Evolutionary conservation across 2,329 filamentous ascomycete genomes (phyloP).

Genomic region (Didymosphaeria variabile): DNA sequence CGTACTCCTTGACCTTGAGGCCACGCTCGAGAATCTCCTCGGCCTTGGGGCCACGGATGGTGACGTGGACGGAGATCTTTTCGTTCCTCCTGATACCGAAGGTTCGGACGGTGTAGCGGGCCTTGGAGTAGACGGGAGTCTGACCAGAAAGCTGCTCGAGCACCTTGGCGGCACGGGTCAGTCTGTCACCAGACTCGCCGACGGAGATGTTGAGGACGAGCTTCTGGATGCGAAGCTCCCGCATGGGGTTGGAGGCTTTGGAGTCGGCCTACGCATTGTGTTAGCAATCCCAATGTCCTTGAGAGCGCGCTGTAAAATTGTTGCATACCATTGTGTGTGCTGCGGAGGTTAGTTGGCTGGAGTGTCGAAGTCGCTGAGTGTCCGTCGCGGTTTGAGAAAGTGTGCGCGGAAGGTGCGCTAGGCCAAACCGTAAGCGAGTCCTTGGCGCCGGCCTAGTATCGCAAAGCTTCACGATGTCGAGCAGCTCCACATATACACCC

Average conservation of each 20-base stretch:
- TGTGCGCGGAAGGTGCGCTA: conserved; percentile 31
- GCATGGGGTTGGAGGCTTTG: conserved; percentile 97
- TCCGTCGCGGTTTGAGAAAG: conserved; percentile 32
- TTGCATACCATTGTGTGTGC: conserved; percentile 51
- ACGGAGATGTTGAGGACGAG: conserved; percentile 99
- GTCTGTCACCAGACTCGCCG: conserved; percentile 99
- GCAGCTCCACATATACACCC: conserved; percentile 36
- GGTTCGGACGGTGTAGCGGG: conserved; percentile 99
- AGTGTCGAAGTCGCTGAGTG: conserved; percentile 40
- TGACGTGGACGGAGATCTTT: conserved; percentile 96
- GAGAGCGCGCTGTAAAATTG: not conserved
- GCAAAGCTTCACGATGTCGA: conserved; percentile 32
- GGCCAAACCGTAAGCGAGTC: conserved; percentile 20
- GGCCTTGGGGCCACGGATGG: conserved; percentile 97
- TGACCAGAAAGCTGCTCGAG: conserved; percentile 99
- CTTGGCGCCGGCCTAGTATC: conserved; percentile 20
- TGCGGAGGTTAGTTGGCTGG: conserved; percentile 49
- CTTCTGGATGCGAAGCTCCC: conserved; percentile 99
- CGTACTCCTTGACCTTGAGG: conserved; percentile 99
- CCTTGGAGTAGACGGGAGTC: conserved; percentile 99
- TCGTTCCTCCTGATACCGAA: conserved; percentile 99
- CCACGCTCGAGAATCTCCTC: conserved; percentile 99
- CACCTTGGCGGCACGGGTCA: conserved; percentile 99
- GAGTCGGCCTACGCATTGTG: conserved; percentile 45
- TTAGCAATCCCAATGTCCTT: conserved; percentile 31